Evolutionary conservation across 2,329 filamentous ascomycete species (phyloP), one percentile per base, ranked within the genome.

Genomic region (Arthrobotrys sphaeroides): DNA sequence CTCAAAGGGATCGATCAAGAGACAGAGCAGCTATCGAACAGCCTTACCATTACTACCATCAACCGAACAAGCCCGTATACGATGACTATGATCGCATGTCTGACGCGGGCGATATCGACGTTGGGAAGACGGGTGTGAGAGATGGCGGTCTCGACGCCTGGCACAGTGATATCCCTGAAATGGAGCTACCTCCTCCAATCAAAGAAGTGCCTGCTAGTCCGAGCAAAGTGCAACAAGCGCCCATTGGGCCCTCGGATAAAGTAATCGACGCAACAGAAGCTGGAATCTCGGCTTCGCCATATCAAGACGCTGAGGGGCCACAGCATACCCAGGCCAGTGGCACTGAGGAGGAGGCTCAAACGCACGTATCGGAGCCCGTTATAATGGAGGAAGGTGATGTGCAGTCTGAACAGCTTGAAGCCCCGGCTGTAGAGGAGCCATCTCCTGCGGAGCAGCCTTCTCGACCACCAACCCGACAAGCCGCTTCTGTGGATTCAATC

Each of bases 81-180:
- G 62, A 74, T 64, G 60, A 74, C 28, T 68, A 57, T 26, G 61
- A 74, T 9, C 62, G 70, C 3, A 16, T 49, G 36, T 74, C 62
- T 18, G 70, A 74, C n/a, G 70, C 70, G 9, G 70, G 70, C 36
- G 70, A 74, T 55, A 62, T 74, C 26, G 62, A 74, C 26, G 53
- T 74, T 59, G 62, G 51, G 2, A 74, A 74, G 28, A 20, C 33
- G n/a, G 53, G 43, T 38, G 45, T 74, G 1, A 38, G 70, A 24
- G 70, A 74, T 57, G 43, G 53, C 9, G 70, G 70, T 31, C 26
- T 61, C 5, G 70, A 74, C 67, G 26, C 59, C 7, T 73, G 68
- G 69, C 60, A 70, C 28, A 28, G 28, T 31, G 69, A 67, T 13
- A 62, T 74, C 13, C 70, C 70, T 7, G 62, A 74, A 0, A 43